These are phyloP conservation scores for Xylaria grammica DNA, from an alignment of 495 filamentous ascomycete genomes.

Conservation along the genomic window DNA sequence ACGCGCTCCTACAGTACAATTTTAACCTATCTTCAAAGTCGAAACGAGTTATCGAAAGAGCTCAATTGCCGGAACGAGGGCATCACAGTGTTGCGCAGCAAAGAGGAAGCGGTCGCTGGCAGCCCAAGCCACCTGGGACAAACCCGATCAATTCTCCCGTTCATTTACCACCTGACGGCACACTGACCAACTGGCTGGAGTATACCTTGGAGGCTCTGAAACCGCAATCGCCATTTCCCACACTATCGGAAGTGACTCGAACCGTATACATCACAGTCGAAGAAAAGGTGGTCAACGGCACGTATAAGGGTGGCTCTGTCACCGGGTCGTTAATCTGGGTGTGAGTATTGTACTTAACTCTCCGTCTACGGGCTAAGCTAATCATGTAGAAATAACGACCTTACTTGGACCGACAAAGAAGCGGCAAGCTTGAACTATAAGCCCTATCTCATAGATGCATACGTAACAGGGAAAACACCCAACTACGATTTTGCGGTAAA, in stretches of 20 bases:
- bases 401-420: conserved; percentile 56
- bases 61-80: not conserved
- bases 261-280: conserved; percentile 51
- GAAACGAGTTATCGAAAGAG: not conserved
- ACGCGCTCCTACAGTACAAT: conserved; percentile 59
- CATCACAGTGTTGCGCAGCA: not conserved
- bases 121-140: conserved; percentile 29
- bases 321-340: conserved; percentile 34
- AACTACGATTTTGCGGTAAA: conserved; percentile 48
- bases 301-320: conserved; percentile 33
- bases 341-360: conserved; percentile 24
- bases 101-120: not conserved
- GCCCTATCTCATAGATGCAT: conserved; percentile 64
- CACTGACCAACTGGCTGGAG: conserved; percentile 54
- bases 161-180: conserved; percentile 43
- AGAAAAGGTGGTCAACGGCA: conserved; percentile 49
- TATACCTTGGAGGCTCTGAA: conserved; percentile 55
- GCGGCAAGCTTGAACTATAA: conserved; percentile 30
- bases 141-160: conserved; percentile 40
- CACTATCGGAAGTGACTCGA: conserved; percentile 58
- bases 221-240: conserved; percentile 46
- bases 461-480: conserved; percentile 50
- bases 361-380: not conserved
- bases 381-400: conserved; percentile 46
- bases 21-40: conserved; percentile 15